These are phyloP conservation scores for Oidiodendron maius DNA, from an alignment of 495 filamentous ascomycete genomes.

Conservation along the genomic window DNA sequence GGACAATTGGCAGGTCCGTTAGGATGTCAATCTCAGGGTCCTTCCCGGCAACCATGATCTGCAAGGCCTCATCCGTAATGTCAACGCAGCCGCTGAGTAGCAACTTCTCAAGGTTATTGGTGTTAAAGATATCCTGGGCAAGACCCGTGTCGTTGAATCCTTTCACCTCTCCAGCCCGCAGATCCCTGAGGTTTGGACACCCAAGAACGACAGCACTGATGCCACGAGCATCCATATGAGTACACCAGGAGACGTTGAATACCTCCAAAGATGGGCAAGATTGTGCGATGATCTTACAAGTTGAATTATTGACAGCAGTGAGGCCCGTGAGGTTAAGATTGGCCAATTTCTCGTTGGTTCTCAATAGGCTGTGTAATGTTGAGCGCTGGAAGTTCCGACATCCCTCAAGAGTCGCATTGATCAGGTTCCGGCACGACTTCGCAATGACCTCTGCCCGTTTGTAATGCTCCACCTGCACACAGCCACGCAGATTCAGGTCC, in stretches of 20 bases:
- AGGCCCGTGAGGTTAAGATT: slow-evolving; percentile 84
- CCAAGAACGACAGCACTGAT: slow-evolving; percentile 63
- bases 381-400: slow-evolving; percentile 74
- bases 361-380: slow-evolving; percentile 73
- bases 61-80: slow-evolving; percentile 65
- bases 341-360: slow-evolving; percentile 67
- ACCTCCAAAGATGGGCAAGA: slow-evolving; percentile 75
- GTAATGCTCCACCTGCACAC: slow-evolving; percentile 64
- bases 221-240: slow-evolving; percentile 76
- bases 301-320: slow-evolving; percentile 70
- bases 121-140: slow-evolving; percentile 63
- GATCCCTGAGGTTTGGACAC: slow-evolving; percentile 68
- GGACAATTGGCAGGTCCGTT: slow-evolving; percentile 67
- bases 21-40: slow-evolving; percentile 73
- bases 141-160: slow-evolving; percentile 71
- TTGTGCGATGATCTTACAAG: slow-evolving; percentile 81
- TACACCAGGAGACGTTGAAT: slow-evolving; percentile 90
- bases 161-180: slow-evolving; percentile 74
- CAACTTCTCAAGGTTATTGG: slow-evolving; percentile 75
- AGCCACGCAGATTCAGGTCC: slow-evolving; percentile 70
- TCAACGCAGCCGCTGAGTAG: slow-evolving; percentile 71
- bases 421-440: slow-evolving; percentile 76
- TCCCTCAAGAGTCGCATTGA: slow-evolving; percentile 81
- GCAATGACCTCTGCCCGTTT: slow-evolving; percentile 71
- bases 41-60: slow-evolving; percentile 64